phyloP scores from a whole-genome alignment of 1,139 yeast genomes.

The Magnusiomyces tetraspermus region DNA sequence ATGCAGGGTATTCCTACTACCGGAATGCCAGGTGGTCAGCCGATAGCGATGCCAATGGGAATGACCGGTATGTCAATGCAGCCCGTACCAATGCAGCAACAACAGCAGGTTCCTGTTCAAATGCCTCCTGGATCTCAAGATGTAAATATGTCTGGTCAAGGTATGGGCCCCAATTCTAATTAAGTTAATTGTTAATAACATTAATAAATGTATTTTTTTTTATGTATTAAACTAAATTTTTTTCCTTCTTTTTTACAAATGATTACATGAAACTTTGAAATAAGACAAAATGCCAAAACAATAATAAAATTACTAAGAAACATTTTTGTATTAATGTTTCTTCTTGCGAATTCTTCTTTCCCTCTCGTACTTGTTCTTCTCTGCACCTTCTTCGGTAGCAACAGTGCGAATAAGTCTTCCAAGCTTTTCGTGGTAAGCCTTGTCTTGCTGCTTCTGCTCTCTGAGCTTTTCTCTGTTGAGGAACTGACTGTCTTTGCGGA shows the following conservation, averaged over 20 bases:
- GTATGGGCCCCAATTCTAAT: too few relatives aligned
- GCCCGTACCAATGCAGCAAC: not conserved
- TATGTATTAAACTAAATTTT: too few relatives aligned
- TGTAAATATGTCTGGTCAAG: not conserved
- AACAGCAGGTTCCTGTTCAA: not conserved
- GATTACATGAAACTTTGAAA: too few relatives aligned
- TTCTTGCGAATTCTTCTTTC: conserved; percentile 63
- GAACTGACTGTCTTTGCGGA: conserved; percentile 81
- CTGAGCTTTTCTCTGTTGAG: conserved; percentile 76
- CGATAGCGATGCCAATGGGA: not conserved
- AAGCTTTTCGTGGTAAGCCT: conserved; percentile 83
- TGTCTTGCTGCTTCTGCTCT: conserved; percentile 65
- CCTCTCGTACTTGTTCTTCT: conserved; percentile 80
- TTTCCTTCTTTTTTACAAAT: too few relatives aligned
- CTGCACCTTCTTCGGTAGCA: conserved; percentile 89
- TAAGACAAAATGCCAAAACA: too few relatives aligned
- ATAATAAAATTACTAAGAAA: too few relatives aligned
- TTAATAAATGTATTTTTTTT: too few relatives aligned
- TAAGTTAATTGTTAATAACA: too few relatives aligned
- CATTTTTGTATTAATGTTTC: conserved; percentile 28
- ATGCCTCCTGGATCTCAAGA: not conserved
- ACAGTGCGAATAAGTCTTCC: conserved; percentile 76
- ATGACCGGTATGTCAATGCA: not conserved
- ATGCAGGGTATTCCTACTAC: not conserved
- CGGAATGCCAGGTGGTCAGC: not conserved